Percentiles rank a stretch among this genome's conserved stretches.
Evolutionary conservation across 768 basidiomycete species (phyloP).

Genomic region (Amanita jacksonii): DNA sequence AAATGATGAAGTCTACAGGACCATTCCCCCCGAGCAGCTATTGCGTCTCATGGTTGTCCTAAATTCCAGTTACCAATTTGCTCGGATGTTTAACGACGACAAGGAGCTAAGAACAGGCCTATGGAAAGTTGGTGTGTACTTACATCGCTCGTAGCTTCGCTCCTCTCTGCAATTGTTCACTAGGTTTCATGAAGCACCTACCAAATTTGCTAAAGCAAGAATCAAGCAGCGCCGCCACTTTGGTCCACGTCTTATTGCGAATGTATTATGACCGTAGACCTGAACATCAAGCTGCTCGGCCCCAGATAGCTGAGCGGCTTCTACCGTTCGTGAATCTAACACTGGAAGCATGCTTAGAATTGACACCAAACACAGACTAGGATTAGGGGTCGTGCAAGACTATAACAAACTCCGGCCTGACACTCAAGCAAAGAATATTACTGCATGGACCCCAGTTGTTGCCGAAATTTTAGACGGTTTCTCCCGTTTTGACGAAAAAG

Average conservation of each 20-base stretch:
- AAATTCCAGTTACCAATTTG: slow-evolving; percentile 97
- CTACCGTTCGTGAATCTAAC: slow-evolving; percentile 44
- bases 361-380: slow-evolving; percentile 44
- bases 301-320: slow-evolving; percentile 67
- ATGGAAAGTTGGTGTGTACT: slow-evolving; percentile 94
- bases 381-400: slow-evolving; percentile 80
- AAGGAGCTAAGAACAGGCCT: slow-evolving; percentile 93
- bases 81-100: slow-evolving; percentile 95
- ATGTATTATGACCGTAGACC: slow-evolving; percentile 93
- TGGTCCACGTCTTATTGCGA: slow-evolving; percentile 82
- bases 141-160: neutral
- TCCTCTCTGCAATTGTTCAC: neutral
- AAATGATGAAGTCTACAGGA: slow-evolving; percentile 84
- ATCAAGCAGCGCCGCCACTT: slow-evolving; percentile 90
- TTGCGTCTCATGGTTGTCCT: slow-evolving; percentile 91
- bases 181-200: slow-evolving; percentile 99
- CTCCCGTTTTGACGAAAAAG: slow-evolving; percentile 80
- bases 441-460: slow-evolving; percentile 99
- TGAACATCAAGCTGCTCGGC: slow-evolving; percentile 76
- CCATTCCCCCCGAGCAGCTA: slow-evolving; percentile 90
- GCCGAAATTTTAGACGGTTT: slow-evolving; percentile 89
- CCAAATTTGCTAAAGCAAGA: slow-evolving; percentile 98
- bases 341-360: slow-evolving; percentile 6
- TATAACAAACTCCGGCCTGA: slow-evolving; percentile 86
- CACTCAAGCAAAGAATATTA: slow-evolving; percentile 89